Conservation (phyloP, 2,329 filamentous ascomycete species). For the Botrytis medusae region DNA sequence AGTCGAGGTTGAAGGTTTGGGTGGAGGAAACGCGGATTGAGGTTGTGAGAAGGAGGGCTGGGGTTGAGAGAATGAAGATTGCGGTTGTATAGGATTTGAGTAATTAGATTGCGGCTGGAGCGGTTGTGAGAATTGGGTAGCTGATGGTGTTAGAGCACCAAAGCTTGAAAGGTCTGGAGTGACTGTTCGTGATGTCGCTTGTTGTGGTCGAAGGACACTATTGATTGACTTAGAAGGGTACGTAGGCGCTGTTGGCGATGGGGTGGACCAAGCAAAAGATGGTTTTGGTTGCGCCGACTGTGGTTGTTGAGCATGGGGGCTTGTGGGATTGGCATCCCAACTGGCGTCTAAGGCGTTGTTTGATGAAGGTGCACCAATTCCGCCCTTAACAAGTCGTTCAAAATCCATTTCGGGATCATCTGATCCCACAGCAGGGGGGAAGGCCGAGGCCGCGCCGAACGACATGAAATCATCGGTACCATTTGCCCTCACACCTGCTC, state of each 20-base stretch:
- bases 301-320: conserved; percentile 41
- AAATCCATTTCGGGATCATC: conserved; percentile 79
- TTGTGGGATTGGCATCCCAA: conserved; percentile 50
- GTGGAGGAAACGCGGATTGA: conserved; percentile 24
- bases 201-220: conserved; percentile 34
- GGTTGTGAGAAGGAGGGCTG: conserved; percentile 17
- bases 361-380: conserved; percentile 41
- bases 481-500: conserved; percentile 48
- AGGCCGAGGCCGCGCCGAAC: conserved; percentile 62
- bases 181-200: conserved; percentile 51
- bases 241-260: conserved; percentile 45
- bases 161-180: conserved; percentile 59
- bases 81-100: conserved; percentile 11
- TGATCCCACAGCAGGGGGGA: conserved; percentile 53
- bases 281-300: conserved; percentile 43
- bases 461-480: conserved; percentile 67
- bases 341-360: conserved; percentile 47
- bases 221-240: conserved; percentile 21
- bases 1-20: conserved; percentile 28
- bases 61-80: conserved; percentile 41
- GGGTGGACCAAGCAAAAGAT: conserved; percentile 65
- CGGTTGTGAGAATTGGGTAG: conserved; percentile 64
- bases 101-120: conserved; percentile 34
- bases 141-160: conserved; percentile 55
- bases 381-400: conserved; percentile 83